A percentile compares a stretch with the other conserved stretches of the same genome.
phyloP scores from a whole-genome alignment of 768 basidiomycete species.

The Hysterangium stoloniferum region DNA sequence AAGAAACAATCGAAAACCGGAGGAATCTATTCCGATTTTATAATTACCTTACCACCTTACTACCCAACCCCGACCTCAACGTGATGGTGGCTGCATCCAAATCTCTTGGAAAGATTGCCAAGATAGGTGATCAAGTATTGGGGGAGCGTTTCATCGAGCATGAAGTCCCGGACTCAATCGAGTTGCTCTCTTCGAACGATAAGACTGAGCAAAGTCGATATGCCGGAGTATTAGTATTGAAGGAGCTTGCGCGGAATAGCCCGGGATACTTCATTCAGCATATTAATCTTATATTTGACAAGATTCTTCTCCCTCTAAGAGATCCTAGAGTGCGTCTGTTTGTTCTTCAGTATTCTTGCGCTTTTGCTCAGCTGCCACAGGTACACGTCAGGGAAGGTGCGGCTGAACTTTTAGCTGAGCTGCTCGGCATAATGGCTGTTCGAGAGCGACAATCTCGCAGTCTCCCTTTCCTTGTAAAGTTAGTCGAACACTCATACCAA shows the following conservation, averaged over 20 bases:
- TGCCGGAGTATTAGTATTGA: slow-evolving; percentile 88
- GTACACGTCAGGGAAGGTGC: slow-evolving; percentile 88
- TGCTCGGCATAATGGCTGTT: slow-evolving; percentile 77
- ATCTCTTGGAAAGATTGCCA: slow-evolving; percentile 80
- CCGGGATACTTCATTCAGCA: slow-evolving; percentile 83
- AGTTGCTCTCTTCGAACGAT: slow-evolving; percentile 68
- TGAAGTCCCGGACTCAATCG: slow-evolving; percentile 80
- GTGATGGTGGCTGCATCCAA: slow-evolving; percentile 95
- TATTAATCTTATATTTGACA: slow-evolving; percentile 83
- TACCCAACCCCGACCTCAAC: slow-evolving; percentile 84
- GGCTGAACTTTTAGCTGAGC: slow-evolving; percentile 87
- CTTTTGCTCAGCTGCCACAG: not conserved
- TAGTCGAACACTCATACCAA: slow-evolving; percentile 79
- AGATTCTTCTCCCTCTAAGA: slow-evolving; percentile 83
- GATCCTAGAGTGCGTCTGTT: slow-evolving; percentile 61
- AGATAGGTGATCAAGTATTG: slow-evolving; percentile 74
- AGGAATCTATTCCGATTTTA: slow-evolving; percentile 74
- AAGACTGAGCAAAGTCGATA: slow-evolving; percentile 76
- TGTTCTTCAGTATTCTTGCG: not conserved
- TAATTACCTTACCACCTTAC: slow-evolving; percentile 88
- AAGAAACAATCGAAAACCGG: slow-evolving; percentile 74
- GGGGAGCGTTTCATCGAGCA: slow-evolving; percentile 86
- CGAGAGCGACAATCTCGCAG: slow-evolving; percentile 61
- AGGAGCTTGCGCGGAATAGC: slow-evolving; percentile 87
- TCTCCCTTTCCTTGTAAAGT: slow-evolving; percentile 58